phyloP scores from a whole-genome alignment of 1,284 basidiomycete genomes.

The Leccinum ponderosum region DNA sequence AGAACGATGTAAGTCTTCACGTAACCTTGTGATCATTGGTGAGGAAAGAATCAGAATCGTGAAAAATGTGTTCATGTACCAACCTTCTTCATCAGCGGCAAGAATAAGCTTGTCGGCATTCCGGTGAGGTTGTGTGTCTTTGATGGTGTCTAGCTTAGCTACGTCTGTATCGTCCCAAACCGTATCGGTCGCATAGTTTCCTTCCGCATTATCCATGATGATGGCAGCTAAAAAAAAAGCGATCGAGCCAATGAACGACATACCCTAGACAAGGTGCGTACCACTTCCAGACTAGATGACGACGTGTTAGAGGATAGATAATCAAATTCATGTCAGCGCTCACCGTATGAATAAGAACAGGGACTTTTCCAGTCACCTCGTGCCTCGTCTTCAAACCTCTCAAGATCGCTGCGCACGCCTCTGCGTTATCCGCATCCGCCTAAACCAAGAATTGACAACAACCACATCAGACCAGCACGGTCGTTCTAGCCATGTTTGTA shows the following conservation, averaged over 20 bases:
- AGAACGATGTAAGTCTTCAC: slow-evolving; percentile 39
- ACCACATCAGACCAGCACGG: background rate
- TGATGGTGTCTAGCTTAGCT: slow-evolving; percentile 41
- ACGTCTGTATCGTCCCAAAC: slow-evolving; percentile 44
- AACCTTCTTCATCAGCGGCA: slow-evolving; percentile 44
- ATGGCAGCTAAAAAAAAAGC: slow-evolving; percentile 22
- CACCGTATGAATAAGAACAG: slow-evolving; percentile 56
- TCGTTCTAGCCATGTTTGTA: background rate
- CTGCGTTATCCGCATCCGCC: slow-evolving; percentile 46
- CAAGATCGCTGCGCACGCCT: slow-evolving; percentile 45
- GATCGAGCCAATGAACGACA: background rate
- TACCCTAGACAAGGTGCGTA: slow-evolving; percentile 2
- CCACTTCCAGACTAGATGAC: slow-evolving; percentile 25
- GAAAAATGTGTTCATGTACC: too few species aligned
- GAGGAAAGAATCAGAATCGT: background rate
- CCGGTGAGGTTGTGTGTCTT: slow-evolving; percentile 40
- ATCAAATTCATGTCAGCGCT: slow-evolving; percentile 15
- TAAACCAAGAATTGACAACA: slow-evolving; percentile 12
- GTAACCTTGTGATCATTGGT: slow-evolving; percentile 33
- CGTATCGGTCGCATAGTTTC: slow-evolving; percentile 35
- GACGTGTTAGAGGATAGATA: background rate
- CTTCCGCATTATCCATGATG: slow-evolving; percentile 36
- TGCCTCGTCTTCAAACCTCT: slow-evolving; percentile 45
- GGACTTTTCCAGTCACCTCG: slow-evolving; percentile 37
- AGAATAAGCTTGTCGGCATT: slow-evolving; percentile 43